phyloP scores from a whole-genome alignment of 2,329 filamentous ascomycete species.

The Lachnellula arida region DNA sequence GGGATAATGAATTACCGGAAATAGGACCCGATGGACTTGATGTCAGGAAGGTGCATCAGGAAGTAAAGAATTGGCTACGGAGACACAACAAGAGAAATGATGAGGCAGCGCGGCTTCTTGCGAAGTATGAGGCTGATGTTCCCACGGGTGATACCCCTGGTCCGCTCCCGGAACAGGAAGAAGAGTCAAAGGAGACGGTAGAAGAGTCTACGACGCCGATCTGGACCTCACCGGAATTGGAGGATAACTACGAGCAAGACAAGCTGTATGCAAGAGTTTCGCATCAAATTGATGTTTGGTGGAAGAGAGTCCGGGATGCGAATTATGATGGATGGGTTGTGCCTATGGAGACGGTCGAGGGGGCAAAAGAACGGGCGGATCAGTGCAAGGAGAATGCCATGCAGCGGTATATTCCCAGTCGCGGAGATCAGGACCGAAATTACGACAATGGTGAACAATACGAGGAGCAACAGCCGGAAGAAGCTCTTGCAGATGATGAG shows the following conservation, averaged over 20 bases:
- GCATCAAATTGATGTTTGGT: slow-evolving; percentile 61
- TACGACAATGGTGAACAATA: slow-evolving; percentile 49
- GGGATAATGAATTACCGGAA: slow-evolving; percentile 49
- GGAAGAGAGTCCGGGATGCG: slow-evolving; percentile 54
- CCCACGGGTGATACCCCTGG: slow-evolving; percentile 31
- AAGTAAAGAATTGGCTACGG: slow-evolving; percentile 59
- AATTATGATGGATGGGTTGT: slow-evolving; percentile 57
- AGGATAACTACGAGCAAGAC: slow-evolving; percentile 56
- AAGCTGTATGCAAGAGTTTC: slow-evolving; percentile 56
- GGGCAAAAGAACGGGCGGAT: slow-evolving; percentile 52
- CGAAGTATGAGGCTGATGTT: slow-evolving; percentile 44
- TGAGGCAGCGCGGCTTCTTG: slow-evolving; percentile 49
- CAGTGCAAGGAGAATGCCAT: slow-evolving; percentile 56
- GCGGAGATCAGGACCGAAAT: slow-evolving; percentile 34
- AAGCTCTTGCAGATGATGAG: slow-evolving; percentile 39
- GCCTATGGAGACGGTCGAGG: slow-evolving; percentile 56
- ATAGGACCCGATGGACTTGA: slow-evolving; percentile 43
- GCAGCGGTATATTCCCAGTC: slow-evolving; percentile 39
- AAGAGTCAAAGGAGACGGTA: slow-evolving; percentile 9
- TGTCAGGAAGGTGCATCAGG: slow-evolving; percentile 52
- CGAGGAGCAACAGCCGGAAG: slow-evolving; percentile 35
- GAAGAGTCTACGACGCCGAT: slow-evolving; percentile 27
- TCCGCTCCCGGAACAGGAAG: slow-evolving; percentile 20
- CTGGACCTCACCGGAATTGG: slow-evolving; percentile 37
- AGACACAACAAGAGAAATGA: slow-evolving; percentile 56